These are phyloP conservation scores for Fusarium incarnatum DNA, from an alignment of 2,329 filamentous ascomycete species.

Conservation along the genomic window DNA sequence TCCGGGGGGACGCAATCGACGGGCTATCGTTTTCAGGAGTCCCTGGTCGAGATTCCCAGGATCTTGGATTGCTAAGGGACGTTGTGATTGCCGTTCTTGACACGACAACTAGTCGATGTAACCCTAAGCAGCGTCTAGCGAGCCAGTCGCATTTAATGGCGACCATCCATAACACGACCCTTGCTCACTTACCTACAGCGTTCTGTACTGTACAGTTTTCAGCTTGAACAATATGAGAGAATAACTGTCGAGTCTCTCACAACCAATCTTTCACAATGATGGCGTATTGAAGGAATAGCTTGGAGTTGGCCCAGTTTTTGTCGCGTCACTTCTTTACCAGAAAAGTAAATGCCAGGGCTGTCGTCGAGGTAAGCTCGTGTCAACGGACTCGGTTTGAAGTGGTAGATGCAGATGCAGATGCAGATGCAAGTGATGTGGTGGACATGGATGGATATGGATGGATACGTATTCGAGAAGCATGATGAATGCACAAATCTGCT, in stretches of 20 bases:
- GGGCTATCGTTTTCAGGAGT: not conserved
- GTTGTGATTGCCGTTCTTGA: conserved; percentile 13
- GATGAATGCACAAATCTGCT: conserved; percentile 14
- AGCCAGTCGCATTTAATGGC: conserved; percentile 35
- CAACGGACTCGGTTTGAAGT: not conserved
- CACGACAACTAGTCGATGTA: conserved; percentile 26
- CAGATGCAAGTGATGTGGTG: conserved; percentile 12
- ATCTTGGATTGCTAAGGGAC: conserved; percentile 15
- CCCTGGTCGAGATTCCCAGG: conserved; percentile 1
- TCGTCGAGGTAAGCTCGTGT: conserved; percentile 7
- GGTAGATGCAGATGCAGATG: not conserved
- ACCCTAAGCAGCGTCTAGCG: conserved; percentile 32
- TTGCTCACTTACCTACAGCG: conserved; percentile 2
- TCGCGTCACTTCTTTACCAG: not conserved
- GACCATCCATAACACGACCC: conserved; percentile 2
- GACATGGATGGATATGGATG: not conserved
- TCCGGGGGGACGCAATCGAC: not conserved
- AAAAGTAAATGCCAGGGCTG: not conserved
- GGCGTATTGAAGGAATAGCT: not conserved
- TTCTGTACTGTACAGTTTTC: not conserved
- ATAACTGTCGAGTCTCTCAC: not conserved
- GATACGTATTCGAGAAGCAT: conserved; percentile 5
- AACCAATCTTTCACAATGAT: not conserved
- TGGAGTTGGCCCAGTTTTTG: not conserved
- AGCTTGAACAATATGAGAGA: not conserved